Percentiles rank a stretch among this genome's conserved stretches.
phyloP scores from a whole-genome alignment of 345 rosid species.

The Mercurialis annua region DNA sequence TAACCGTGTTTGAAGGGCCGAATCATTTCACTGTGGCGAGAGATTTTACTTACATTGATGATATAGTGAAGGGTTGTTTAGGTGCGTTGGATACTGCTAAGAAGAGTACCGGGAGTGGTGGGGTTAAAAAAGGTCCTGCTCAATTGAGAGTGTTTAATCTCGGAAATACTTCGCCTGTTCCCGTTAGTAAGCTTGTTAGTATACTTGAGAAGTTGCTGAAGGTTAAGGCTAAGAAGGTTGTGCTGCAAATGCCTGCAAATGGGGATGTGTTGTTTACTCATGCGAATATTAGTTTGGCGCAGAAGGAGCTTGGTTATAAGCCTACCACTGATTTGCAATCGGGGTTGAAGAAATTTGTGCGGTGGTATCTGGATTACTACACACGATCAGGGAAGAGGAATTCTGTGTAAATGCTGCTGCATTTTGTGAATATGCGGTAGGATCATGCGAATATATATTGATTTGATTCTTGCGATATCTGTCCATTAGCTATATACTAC shows the following conservation, averaged over 20 bases:
- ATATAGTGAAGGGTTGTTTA: conserved; percentile 35
- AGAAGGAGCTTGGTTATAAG: conserved; percentile 32
- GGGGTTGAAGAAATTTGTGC: conserved; percentile 35
- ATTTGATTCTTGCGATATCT: conserved; percentile 16
- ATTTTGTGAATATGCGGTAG: conserved; percentile 19
- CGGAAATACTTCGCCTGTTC: conserved; percentile 30
- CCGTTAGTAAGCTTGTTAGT: conserved; percentile 29
- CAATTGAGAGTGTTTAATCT: conserved; percentile 32
- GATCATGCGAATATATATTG: conserved; percentile 20
- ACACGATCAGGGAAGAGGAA: conserved; percentile 17
- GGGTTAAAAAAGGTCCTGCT: conserved; percentile 26
- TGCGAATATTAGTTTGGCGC: conserved; percentile 32
- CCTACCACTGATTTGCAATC: conserved; percentile 26
- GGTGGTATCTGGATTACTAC: conserved; percentile 33
- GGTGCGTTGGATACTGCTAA: conserved; percentile 33
- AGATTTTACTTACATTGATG: conserved; percentile 47
- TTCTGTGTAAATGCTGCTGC: conserved; percentile 24
- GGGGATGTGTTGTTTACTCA: conserved; percentile 36
- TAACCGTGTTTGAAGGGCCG: conserved; percentile 38
- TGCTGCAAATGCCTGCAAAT: conserved; percentile 31
- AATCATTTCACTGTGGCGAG: conserved; percentile 40
- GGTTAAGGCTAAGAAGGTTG: conserved; percentile 32
- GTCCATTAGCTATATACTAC: conserved; percentile 6
- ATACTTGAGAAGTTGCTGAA: conserved; percentile 37
- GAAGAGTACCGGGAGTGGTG: conserved; percentile 35